These are phyloP conservation scores for Leucosporidium creatinivorum DNA, from an alignment of 768 basidiomycete species.

Conservation along the genomic window DNA sequence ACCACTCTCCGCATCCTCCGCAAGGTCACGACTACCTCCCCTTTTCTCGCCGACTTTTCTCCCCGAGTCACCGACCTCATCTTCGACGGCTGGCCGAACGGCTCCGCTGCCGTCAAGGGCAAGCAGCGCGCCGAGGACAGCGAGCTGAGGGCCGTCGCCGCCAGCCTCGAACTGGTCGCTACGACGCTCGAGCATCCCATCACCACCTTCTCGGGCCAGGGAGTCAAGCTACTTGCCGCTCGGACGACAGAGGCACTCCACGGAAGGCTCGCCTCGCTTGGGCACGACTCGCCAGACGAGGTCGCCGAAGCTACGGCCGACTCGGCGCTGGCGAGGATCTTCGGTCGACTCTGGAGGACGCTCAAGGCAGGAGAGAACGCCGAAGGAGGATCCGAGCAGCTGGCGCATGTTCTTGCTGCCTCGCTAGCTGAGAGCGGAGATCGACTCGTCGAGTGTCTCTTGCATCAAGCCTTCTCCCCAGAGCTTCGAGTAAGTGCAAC, in stretches of 20 bases:
- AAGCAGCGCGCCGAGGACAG: conserved; percentile 5
- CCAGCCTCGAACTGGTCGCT: background rate
- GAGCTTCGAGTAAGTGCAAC: background rate
- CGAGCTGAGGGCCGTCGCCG: background rate
- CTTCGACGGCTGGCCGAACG: conserved; percentile 16
- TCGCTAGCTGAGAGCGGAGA: background rate
- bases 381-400: background rate
- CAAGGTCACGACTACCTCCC: background rate
- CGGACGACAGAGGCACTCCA: background rate
- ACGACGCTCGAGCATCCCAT: background rate
- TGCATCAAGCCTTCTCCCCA: background rate
- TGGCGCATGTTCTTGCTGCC: background rate
- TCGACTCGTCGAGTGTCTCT: background rate
- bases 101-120: background rate
- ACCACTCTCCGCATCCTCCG: conserved; percentile 11
- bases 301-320: background rate
- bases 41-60: conserved; percentile 17
- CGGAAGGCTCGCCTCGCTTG: background rate
- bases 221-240: conserved; percentile 1
- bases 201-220: background rate
- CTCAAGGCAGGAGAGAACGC: background rate
- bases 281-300: background rate
- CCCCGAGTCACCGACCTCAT: conserved; percentile 10
- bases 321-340: background rate
- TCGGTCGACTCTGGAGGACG: background rate